Evolutionary conservation across 495 filamentous ascomycete genomes (phyloP).

Genomic region (Penicillium ucsense): DNA sequence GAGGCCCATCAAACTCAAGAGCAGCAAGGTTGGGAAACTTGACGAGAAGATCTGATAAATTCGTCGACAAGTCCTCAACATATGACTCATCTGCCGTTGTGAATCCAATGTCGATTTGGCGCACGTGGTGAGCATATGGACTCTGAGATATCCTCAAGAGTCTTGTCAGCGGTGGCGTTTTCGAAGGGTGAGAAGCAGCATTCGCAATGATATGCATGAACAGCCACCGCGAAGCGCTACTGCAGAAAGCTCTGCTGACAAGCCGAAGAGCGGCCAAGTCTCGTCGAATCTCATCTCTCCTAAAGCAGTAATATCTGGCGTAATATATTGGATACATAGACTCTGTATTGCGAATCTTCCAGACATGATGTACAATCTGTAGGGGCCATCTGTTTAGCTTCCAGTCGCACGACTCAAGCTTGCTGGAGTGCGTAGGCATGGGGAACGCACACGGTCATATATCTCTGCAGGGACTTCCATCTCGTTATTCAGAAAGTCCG

Average conservation of each 20-base stretch:
- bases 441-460: background rate
- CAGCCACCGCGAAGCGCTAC: background rate
- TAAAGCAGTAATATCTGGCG: background rate
- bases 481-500: background rate
- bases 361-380: background rate
- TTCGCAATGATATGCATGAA: background rate
- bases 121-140: background rate
- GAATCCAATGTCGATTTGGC: slow-evolving; percentile 1
- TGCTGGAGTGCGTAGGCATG: background rate
- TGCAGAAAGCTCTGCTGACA: background rate
- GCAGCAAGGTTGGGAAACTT: background rate
- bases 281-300: background rate
- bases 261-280: background rate
- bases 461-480: background rate
- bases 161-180: background rate
- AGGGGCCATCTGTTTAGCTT: background rate
- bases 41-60: background rate
- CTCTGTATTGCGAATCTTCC: background rate
- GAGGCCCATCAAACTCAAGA: background rate
- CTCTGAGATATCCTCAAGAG: background rate
- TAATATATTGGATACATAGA: background rate
- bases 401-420: background rate
- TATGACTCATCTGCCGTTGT: background rate
- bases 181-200: background rate
- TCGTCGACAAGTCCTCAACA: background rate